Percentiles rank a stretch among this genome's conserved stretches.
phyloP scores from a whole-genome alignment of 179 eudicot species.

The Spergularia azorica region DNA sequence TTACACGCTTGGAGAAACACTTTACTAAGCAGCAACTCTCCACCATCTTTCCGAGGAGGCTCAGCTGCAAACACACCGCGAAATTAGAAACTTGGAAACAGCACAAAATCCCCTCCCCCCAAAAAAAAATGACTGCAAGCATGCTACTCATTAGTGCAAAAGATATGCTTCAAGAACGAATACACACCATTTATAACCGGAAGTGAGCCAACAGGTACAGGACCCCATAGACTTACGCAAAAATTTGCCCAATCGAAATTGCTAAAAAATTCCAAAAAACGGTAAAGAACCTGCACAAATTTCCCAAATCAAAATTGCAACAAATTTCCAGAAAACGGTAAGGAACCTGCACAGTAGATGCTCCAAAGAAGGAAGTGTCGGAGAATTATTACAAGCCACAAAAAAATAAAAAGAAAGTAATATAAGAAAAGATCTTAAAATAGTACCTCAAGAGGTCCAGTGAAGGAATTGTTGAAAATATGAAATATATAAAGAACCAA shows the following conservation, averaged over 20 bases:
- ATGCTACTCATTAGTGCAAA: background rate
- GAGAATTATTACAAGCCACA: background rate
- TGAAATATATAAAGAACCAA: constrained; percentile 97
- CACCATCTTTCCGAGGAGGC: constrained; percentile 83
- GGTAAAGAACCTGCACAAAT: constrained; percentile 82
- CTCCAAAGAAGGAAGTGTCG: constrained; percentile 2
- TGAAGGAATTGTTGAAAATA: constrained; percentile 81
- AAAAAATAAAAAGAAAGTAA: background rate
- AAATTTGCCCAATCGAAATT: constrained; percentile 93
- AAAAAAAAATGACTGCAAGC: background rate
- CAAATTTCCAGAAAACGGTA: constrained; percentile 92
- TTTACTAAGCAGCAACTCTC: constrained; percentile 70
- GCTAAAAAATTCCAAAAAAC: constrained; percentile 93
- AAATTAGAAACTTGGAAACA: constrained; percentile 1
- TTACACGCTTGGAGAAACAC: constrained; percentile 80
- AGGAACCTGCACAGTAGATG: constrained; percentile 60
- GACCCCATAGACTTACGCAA: constrained; percentile 95
- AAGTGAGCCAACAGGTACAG: constrained; percentile 76
- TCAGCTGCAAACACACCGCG: constrained; percentile 53
- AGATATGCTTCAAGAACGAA: background rate
- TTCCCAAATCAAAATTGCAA: constrained; percentile 93
- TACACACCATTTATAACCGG: constrained; percentile 70
- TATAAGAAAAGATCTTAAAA: background rate
- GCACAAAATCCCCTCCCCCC: no score
- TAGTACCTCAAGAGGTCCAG: constrained; percentile 92